Evolutionary conservation across 495 filamentous ascomycete species (phyloP).

Genomic region (Chaetomium cochliodes): DNA sequence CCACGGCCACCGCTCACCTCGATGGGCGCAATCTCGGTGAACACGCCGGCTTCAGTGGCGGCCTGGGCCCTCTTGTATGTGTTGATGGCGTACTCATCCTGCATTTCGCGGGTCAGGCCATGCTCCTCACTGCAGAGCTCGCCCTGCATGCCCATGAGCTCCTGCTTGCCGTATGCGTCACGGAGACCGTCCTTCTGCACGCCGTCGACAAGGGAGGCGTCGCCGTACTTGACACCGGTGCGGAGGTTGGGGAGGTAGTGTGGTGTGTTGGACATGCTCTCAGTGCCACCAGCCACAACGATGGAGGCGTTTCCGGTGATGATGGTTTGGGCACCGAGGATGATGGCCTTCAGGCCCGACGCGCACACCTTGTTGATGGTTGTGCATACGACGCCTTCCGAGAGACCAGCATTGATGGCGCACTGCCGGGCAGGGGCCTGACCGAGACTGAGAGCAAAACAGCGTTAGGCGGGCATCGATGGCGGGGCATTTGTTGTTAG

Average conservation of each 20-base stretch:
- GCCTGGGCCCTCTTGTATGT: constrained; percentile 88
- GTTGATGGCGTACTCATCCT: constrained; percentile 91
- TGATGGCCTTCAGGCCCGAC: constrained; percentile 87
- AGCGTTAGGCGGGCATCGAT: constrained; percentile 10
- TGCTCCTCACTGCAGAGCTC: constrained; percentile 92
- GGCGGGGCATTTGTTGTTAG: constrained; percentile 1
- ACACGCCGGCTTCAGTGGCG: constrained; percentile 73
- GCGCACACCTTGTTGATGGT: constrained; percentile 99
- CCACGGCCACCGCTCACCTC: constrained; percentile 83
- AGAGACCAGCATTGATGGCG: constrained; percentile 81
- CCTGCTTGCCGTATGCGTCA: constrained; percentile 83
- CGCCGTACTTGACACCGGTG: constrained; percentile 83
- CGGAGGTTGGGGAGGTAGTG: constrained; percentile 88
- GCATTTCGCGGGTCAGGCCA: constrained; percentile 71
- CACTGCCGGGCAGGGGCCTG: constrained; percentile 96
- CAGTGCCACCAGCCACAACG: constrained; percentile 87
- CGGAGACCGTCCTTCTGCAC: constrained; percentile 89
- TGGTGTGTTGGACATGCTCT: constrained; percentile 98
- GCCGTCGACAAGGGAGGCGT: constrained; percentile 82
- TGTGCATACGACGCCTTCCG: constrained; percentile 75
- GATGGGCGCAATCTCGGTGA: constrained; percentile 87
- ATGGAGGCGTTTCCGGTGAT: constrained; percentile 89
- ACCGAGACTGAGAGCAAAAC: constrained; percentile 65
- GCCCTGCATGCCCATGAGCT: constrained; percentile 90
- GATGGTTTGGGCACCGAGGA: constrained; percentile 93